Conservation (phyloP, 352 stramenopile genomes). For the Lagenidium giganteum region DNA sequence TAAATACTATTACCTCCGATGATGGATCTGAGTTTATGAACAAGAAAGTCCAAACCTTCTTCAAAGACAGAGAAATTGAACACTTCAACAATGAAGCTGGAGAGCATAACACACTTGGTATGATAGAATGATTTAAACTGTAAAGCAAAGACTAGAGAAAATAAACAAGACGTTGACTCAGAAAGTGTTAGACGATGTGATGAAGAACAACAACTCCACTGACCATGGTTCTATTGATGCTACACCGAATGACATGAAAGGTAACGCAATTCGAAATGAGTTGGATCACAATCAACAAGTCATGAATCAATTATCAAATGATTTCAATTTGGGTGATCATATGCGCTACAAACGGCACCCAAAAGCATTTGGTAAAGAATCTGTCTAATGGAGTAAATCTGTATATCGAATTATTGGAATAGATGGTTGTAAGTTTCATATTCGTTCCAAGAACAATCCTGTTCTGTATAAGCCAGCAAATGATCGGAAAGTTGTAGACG, state of each 20-base stretch:
- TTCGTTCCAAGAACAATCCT: slow-evolving; percentile 3
- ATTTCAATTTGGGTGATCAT: no score
- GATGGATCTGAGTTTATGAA: slow-evolving; percentile 37
- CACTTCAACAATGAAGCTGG: slow-evolving; percentile 33
- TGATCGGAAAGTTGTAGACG: slow-evolving; percentile 10
- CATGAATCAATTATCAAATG: no score
- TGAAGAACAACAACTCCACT: slow-evolving; percentile 33
- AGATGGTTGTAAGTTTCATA: slow-evolving; percentile 7
- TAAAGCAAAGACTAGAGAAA: slow-evolving; percentile 29
- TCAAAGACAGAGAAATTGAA: slow-evolving; percentile 25
- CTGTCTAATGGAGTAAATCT: slow-evolving; percentile 7
- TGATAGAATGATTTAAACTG: slow-evolving; percentile 37
- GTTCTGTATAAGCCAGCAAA: slow-evolving; percentile 11
- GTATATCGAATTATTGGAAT: slow-evolving; percentile 13
- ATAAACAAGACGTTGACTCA: slow-evolving; percentile 15
- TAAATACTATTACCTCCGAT: slow-evolving; percentile 24
- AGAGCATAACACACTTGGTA: slow-evolving; percentile 32
- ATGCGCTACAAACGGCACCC: no score
- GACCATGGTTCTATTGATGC: slow-evolving; percentile 17
- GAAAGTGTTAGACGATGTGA: slow-evolving; percentile 20
- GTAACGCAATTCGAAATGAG: slow-evolving; percentile 15
- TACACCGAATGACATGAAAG: slow-evolving; percentile 22
- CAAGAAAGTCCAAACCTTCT: slow-evolving; percentile 14
- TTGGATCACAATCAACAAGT: slow-evolving; percentile 18
- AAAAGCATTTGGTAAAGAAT: slow-evolving; percentile 1